Evolutionary conservation across 179 eudicot species (phyloP).

Genomic region (Patellifolia procumbens): DNA sequence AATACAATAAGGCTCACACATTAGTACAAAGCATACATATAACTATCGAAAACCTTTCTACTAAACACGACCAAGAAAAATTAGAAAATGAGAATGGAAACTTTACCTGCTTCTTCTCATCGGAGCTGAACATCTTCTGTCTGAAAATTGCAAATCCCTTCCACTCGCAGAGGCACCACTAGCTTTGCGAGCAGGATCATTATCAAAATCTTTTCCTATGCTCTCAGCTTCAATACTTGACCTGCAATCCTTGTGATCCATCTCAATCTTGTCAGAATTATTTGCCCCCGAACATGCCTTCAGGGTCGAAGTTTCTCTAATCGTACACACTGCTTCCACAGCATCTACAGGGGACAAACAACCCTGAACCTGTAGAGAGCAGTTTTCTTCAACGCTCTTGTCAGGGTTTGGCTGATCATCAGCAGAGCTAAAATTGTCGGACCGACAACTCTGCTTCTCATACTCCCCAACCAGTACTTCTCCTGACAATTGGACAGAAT

Average conservation of each 20-base stretch:
- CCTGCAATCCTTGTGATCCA: conserved; percentile 24
- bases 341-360: conserved; percentile 15
- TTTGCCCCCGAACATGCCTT: conserved; percentile 12
- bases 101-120: conserved; percentile 45
- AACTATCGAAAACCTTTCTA: neutral
- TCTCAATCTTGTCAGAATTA: conserved; percentile 20
- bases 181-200: conserved; percentile 26
- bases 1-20: conserved; percentile 15
- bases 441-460: conserved; percentile 12
- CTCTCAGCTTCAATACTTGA: conserved; percentile 42
- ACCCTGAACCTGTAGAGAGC: conserved; percentile 16
- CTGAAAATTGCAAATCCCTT: conserved; percentile 40
- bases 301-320: conserved; percentile 16
- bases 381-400: conserved; percentile 21
- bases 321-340: conserved; percentile 11
- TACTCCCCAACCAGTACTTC: conserved; percentile 22
- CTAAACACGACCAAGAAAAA: neutral
- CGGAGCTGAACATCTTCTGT: conserved; percentile 29
- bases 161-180: conserved; percentile 31
- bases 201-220: conserved; percentile 25
- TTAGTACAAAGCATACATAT: conserved; percentile 16
- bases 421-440: conserved; percentile 15
- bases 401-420: conserved; percentile 16
- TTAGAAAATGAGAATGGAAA: neutral
- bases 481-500: conserved; percentile 27